Evolutionary conservation across 345 rosid species (phyloP).

Genomic region (Bruguiera gymnorhiza): DNA sequence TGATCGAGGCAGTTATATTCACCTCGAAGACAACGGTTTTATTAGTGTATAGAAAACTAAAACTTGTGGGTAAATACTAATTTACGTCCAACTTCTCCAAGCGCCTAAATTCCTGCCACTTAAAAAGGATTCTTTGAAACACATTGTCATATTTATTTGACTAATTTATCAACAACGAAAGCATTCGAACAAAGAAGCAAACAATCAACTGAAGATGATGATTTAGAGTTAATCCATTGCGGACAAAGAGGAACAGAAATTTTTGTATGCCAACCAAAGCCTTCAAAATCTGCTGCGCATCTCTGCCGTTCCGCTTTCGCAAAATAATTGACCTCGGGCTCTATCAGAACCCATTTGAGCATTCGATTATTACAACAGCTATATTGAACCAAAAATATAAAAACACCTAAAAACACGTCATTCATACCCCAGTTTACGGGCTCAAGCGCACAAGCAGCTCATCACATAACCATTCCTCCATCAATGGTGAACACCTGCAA

Average conservation of each 20-base stretch:
- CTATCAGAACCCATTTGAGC: constrained; percentile 11
- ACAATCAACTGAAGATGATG: too few species aligned
- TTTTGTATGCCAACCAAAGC: neutral
- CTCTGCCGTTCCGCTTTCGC: neutral
- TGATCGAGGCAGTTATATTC: too few species aligned
- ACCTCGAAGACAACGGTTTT: too few species aligned
- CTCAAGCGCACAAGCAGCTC: too few species aligned
- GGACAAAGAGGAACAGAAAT: neutral
- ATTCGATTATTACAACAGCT: constrained; percentile 14
- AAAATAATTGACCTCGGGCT: constrained; percentile 7
- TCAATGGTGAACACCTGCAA: constrained; percentile 84
- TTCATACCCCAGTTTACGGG: neutral
- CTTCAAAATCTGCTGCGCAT: neutral
- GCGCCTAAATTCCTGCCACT: too few species aligned
- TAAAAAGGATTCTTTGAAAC: too few species aligned
- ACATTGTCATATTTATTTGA: too few species aligned
- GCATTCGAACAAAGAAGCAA: too few species aligned
- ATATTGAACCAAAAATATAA: constrained; percentile 12
- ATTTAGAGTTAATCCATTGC: neutral
- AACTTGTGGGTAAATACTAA: too few species aligned
- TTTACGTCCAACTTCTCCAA: too few species aligned
- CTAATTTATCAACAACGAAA: too few species aligned
- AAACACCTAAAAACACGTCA: neutral
- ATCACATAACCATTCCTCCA: constrained; percentile 92
- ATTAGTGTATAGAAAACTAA: too few species aligned